These are phyloP conservation scores for Leishmania martiniquensis DNA, from an alignment of 208 protist genomes.

Conservation along the genomic window DNA sequence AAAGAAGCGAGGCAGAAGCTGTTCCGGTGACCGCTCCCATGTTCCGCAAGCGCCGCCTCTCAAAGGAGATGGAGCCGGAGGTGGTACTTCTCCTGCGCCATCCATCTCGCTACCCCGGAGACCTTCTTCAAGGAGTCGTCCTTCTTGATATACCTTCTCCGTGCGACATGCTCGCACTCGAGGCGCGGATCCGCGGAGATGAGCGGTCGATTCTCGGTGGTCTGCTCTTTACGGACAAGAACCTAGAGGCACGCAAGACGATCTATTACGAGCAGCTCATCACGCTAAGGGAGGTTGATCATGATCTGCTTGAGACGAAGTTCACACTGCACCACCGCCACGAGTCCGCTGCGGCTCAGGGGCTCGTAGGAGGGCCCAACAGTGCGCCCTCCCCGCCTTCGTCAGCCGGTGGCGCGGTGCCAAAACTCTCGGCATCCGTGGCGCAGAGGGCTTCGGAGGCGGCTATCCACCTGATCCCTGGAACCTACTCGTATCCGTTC, in stretches of 20 bases:
- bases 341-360: not conserved
- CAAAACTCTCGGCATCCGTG: slow-evolving; percentile 10
- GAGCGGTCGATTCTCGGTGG: slow-evolving; percentile 41
- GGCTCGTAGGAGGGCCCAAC: not conserved
- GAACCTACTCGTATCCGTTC: slow-evolving; percentile 78
- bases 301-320: slow-evolving; percentile 30
- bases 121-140: slow-evolving; percentile 53
- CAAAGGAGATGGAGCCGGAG: slow-evolving; percentile 29
- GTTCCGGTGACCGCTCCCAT: not conserved
- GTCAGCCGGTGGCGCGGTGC: not conserved
- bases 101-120: slow-evolving; percentile 47
- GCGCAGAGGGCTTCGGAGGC: not conserved
- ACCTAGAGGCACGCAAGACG: slow-evolving; percentile 42
- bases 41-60: slow-evolving; percentile 14
- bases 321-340: slow-evolving; percentile 3
- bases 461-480: slow-evolving; percentile 40
- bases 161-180: slow-evolving; percentile 37
- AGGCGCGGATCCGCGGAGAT: slow-evolving; percentile 40
- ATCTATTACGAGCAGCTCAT: slow-evolving; percentile 64
- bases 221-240: slow-evolving; percentile 29
- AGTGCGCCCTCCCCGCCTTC: not conserved
- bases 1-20: no score
- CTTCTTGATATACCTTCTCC: slow-evolving; percentile 42
- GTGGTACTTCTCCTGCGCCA: slow-evolving; percentile 40
- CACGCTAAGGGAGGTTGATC: slow-evolving; percentile 39